These are phyloP conservation scores for Ophiostoma tasmaniense DNA, from an alignment of 2,329 filamentous ascomycete species.

Conservation along the genomic window DNA sequence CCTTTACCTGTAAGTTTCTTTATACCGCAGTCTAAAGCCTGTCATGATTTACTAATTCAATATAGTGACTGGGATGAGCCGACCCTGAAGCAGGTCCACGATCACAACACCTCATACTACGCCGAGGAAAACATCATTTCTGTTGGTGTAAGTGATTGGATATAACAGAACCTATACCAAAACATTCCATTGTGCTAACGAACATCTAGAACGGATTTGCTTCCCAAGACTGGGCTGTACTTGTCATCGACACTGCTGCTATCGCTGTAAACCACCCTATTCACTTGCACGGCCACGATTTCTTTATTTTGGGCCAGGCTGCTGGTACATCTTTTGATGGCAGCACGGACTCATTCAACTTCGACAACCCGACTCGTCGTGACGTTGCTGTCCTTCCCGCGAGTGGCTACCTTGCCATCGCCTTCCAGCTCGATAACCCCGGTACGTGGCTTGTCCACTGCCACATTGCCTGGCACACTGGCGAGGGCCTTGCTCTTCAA, in stretches of 20 bases:
- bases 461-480: conserved; percentile 41
- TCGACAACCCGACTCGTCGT: conserved; percentile 34
- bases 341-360: conserved; percentile 15
- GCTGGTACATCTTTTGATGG: conserved; percentile 16
- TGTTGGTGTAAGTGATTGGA: conserved; percentile 16
- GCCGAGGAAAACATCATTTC: conserved; percentile 12
- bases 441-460: conserved; percentile 39
- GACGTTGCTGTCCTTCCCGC: conserved; percentile 36
- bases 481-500: conserved; percentile 39
- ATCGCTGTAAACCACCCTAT: conserved; percentile 17
- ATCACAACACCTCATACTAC: conserved; percentile 19
- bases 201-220: not conserved
- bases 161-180: no score
- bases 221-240: conserved; percentile 16
- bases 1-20: not conserved
- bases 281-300: conserved; percentile 25
- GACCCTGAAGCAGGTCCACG: conserved; percentile 24
- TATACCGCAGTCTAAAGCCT: not conserved
- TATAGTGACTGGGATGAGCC: conserved; percentile 1
- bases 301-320: conserved; percentile 22
- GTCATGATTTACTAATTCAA: not conserved
- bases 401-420: conserved; percentile 37
- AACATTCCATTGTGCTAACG: no score
- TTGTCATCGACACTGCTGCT: conserved; percentile 18
- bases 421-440: conserved; percentile 40